These are phyloP conservation scores for Solanum lycopersicoides DNA, from an alignment of 257 asterid genomes.

Conservation along the genomic window DNA sequence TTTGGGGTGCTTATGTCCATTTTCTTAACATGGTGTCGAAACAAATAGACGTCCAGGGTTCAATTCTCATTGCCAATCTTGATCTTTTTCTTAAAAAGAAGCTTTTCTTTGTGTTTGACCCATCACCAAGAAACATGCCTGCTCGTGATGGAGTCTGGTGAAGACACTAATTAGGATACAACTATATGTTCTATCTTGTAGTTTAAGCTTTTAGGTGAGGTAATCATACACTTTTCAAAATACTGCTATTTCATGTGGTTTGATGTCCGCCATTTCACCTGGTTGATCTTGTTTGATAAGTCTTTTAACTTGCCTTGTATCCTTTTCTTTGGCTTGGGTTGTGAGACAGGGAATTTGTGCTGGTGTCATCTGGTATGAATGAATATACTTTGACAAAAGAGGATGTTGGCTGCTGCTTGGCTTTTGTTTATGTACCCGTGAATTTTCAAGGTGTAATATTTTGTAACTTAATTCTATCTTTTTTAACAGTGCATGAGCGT, in stretches of 20 bases:
- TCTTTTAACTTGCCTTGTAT: background rate
- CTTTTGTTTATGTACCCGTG: constrained; percentile 73
- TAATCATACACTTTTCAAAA: background rate
- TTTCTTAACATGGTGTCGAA: background rate
- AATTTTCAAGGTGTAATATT: constrained; percentile 73
- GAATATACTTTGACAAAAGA: constrained; percentile 68
- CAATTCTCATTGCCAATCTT: background rate
- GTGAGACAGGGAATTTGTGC: constrained; percentile 39
- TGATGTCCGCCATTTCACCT: background rate
- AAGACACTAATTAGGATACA: background rate
- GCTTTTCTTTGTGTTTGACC: background rate
- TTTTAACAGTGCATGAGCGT: background rate
- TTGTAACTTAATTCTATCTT: background rate
- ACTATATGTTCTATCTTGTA: background rate
- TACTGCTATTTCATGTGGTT: background rate
- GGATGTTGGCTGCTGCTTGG: constrained; percentile 59
- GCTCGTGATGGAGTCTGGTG: background rate
- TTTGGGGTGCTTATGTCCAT: background rate
- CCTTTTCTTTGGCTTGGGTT: constrained; percentile 1
- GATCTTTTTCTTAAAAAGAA: background rate
- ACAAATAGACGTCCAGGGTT: background rate
- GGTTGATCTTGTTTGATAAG: background rate
- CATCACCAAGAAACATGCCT: background rate
- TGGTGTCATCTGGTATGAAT: constrained; percentile 66
- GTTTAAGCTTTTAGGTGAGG: background rate